Evolutionary conservation across 352 stramenopile species (phyloP), one percentile per base, ranked within the genome.

Genomic region (Aphanomyces invadans): DNA sequence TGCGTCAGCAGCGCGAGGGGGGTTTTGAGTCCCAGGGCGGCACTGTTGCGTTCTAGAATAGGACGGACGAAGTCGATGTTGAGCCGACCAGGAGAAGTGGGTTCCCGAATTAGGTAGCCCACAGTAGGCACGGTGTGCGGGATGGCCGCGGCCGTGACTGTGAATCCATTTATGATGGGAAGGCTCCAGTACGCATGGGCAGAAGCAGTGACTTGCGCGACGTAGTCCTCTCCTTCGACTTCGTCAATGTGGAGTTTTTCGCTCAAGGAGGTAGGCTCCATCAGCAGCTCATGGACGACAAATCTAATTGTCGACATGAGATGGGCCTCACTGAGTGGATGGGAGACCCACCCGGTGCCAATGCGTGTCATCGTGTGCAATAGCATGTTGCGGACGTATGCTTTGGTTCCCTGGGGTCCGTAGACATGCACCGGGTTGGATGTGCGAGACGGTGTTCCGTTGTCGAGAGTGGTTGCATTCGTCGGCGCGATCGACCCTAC

Each of bases 21-120:
- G n/a, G 46, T 63, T 25, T 49, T 46, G 1, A 63, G 42, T 10
- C 25, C 81, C 25, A 90, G 68, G 12, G 70, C 80, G 17, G 71
- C 61, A 10, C 70, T 62, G 69, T 91, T 92, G 33, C 71, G 71
- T 70, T 80, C 28, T 15, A 89, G 72, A n/a, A 89, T 73, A 2
- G 76, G 75, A 53, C 70, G 62, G 4, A 90, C 76, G 17, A 78
- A 45, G 44, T 89, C 80, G 25, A 80, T 73, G n/a, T 75, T 69
- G 19, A 95, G 62, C 38, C 75, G 67, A 44, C 86, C 86, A 5
- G 80, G 77, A 31, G 70, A 71, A 53, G 75, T 70, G 42, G 76
- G 36, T 70, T 96, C 89, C 48, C 81, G 71, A 7, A 95, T 70
- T 19, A 92, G 78, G 70, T 92, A 97, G 28, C 89, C 89, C 17